A percentile compares a stretch with the other conserved stretches of the same genome.
Evolutionary conservation across 805 yeast genomes (phyloP).

Genomic region (Sungouiella thailandica): DNA sequence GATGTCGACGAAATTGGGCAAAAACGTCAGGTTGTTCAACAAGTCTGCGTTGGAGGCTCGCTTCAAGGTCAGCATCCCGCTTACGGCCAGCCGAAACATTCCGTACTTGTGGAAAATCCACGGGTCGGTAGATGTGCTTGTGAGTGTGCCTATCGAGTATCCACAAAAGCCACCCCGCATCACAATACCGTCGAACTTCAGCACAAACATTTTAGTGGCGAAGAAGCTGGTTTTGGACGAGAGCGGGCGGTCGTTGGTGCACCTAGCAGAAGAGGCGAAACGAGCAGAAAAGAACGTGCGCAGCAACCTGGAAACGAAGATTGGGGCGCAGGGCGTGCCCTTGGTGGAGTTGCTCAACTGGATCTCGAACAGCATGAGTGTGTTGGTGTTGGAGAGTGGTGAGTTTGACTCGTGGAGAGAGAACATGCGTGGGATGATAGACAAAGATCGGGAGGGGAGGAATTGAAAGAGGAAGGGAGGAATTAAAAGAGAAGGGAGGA

Average conservation of each 20-base stretch:
- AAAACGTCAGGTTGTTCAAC: conserved; percentile 22
- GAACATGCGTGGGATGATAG: too few relatives aligned
- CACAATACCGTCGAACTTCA: conserved; percentile 26
- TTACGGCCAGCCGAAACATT: conserved; percentile 9
- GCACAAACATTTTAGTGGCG: conserved; percentile 24
- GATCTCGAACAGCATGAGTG: conserved; percentile 18
- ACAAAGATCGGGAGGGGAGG: too few relatives aligned
- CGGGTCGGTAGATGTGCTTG: conserved; percentile 24
- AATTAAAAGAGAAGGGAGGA: too few relatives aligned
- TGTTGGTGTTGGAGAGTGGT: conserved; percentile 1
- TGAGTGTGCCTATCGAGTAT: conserved; percentile 29
- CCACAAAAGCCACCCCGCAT: conserved; percentile 23
- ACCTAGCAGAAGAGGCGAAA: conserved; percentile 21
- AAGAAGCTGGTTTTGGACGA: conserved; percentile 12
- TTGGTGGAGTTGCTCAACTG: conserved; percentile 28
- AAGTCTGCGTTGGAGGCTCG: conserved; percentile 20
- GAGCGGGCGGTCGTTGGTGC: conserved; percentile 11
- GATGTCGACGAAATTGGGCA: conserved; percentile 23
- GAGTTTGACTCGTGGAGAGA: conserved; percentile 4
- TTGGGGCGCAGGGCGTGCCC: conserved; percentile 8
- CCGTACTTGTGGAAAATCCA: conserved; percentile 29
- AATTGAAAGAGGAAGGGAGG: too few relatives aligned
- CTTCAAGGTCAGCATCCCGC: conserved; percentile 30
- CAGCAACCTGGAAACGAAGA: conserved; percentile 17
- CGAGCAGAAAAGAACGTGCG: conserved; percentile 24